Percentiles rank a stretch among this genome's conserved stretches.
phyloP scores from a whole-genome alignment of 169 alveolate species.

The Cystoisospora suis region DNA sequence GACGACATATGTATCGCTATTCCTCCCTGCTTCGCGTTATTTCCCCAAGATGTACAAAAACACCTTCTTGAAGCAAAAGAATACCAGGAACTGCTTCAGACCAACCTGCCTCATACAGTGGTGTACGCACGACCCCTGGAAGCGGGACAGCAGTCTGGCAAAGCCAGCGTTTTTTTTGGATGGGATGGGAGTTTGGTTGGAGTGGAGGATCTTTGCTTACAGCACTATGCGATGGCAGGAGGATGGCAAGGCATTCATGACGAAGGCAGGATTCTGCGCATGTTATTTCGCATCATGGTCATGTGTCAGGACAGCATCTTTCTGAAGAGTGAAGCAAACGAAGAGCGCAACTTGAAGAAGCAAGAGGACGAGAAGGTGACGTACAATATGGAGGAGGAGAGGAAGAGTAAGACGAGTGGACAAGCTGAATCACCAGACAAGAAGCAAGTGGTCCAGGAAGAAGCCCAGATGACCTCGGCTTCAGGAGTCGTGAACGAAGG shows the following conservation, averaged over 20 bases:
- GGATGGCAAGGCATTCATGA: conserved; percentile 47
- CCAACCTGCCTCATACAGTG: conserved; percentile 18
- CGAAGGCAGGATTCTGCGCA: conserved; percentile 39
- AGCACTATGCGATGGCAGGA: conserved; percentile 40
- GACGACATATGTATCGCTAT: neutral
- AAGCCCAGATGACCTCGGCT: no score
- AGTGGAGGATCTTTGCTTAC: conserved; percentile 53
- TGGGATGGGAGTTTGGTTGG: conserved; percentile 19
- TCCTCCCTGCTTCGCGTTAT: conserved; percentile 1
- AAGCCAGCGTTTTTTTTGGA: conserved; percentile 44
- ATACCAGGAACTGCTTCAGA: conserved; percentile 26
- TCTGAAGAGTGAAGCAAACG: no score
- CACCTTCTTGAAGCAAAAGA: neutral
- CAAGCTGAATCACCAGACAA: neutral
- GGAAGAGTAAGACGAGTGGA: neutral
- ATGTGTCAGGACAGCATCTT: no score
- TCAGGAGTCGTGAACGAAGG: no score
- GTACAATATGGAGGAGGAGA: neutral
- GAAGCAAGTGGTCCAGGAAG: neutral
- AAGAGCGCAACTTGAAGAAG: neutral
- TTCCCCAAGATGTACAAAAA: conserved; percentile 43
- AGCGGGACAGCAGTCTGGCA: conserved; percentile 28
- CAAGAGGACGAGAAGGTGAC: neutral
- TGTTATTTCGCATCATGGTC: conserved; percentile 14
- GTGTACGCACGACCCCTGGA: conserved; percentile 43